Evolutionary conservation across 1,284 basidiomycete genomes (phyloP).

Genomic region (Leccinum colubrinum): DNA sequence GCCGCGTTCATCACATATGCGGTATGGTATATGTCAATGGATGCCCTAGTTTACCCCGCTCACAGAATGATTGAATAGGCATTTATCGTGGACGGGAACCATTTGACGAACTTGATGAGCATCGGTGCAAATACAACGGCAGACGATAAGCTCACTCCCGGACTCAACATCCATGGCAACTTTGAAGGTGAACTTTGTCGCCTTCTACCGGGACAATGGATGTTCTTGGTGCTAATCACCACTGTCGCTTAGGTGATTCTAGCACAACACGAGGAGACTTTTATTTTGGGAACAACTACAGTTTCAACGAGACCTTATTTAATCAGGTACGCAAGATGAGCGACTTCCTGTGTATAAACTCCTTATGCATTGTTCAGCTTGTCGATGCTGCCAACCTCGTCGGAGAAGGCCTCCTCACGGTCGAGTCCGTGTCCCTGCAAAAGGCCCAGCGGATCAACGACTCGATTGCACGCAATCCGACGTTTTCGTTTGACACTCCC

Average conservation of each 20-base stretch:
- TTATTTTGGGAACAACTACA: slow-evolving; percentile 28
- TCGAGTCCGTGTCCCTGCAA: too few relatives aligned
- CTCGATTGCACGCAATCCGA: slow-evolving; percentile 26
- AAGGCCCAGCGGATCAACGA: too few relatives aligned
- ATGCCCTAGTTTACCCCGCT: neutral
- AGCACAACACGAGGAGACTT: slow-evolving; percentile 29
- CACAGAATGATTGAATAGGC: slow-evolving; percentile 11
- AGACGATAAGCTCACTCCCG: slow-evolving; percentile 12
- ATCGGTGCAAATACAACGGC: slow-evolving; percentile 26
- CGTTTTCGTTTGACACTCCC: slow-evolving; percentile 22
- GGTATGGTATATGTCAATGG: slow-evolving; percentile 8
- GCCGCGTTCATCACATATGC: slow-evolving; percentile 24
- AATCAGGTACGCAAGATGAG: slow-evolving; percentile 11
- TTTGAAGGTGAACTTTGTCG: slow-evolving; percentile 17
- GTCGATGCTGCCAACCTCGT: too few relatives aligned
- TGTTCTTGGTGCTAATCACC: neutral
- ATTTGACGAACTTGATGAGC: slow-evolving; percentile 29
- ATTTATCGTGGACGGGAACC: slow-evolving; percentile 27
- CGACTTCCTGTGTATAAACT: too few relatives aligned
- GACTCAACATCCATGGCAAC: neutral
- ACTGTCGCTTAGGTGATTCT: slow-evolving; percentile 17
- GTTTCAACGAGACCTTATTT: slow-evolving; percentile 31
- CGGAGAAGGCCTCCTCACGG: too few relatives aligned
- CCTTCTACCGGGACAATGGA: neutral
- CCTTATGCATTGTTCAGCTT: too few relatives aligned